Conservation (phyloP, 371 early-diverging fungal species). For the Thermomucor indicae-seudaticae region DNA sequence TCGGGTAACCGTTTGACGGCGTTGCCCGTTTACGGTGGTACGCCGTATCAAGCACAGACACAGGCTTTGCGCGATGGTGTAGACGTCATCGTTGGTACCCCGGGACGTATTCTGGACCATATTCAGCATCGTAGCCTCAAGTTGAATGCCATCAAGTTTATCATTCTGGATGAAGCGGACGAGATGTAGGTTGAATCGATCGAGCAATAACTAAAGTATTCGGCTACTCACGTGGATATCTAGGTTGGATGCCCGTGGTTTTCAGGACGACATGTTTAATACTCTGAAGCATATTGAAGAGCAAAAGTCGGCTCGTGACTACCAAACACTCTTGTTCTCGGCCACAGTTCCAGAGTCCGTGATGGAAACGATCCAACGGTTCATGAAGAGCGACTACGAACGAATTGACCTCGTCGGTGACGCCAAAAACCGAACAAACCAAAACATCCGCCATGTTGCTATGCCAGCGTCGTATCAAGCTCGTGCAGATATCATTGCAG, state of each 20-base stretch:
- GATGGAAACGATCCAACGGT: constrained; percentile 73
- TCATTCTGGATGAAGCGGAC: constrained; percentile 96
- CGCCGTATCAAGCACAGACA: constrained; percentile 77
- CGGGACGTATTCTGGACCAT: constrained; percentile 95
- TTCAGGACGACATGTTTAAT: constrained; percentile 90
- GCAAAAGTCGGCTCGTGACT: constrained; percentile 67
- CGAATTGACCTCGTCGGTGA: constrained; percentile 79
- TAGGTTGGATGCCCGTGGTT: constrained; percentile 87
- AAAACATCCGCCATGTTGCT: constrained; percentile 74
- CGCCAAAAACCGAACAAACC: constrained; percentile 73
- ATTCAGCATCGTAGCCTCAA: constrained; percentile 83
- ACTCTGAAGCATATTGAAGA: constrained; percentile 71
- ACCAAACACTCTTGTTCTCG: constrained; percentile 85
- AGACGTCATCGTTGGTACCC: constrained; percentile 97
- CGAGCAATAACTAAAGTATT: neutral
- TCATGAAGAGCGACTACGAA: constrained; percentile 79
- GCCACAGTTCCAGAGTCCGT: constrained; percentile 90
- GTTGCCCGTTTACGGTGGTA: constrained; percentile 82
- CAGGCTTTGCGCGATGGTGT: constrained; percentile 81
- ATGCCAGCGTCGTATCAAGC: constrained; percentile 79
- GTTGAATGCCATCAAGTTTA: constrained; percentile 66
- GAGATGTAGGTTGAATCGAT: constrained; percentile 55
- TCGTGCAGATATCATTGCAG: constrained; percentile 76
- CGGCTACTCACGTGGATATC: too few relatives aligned
- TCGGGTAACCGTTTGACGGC: constrained; percentile 57